Base-by-base conservation (phyloP, 2,329 filamentous ascomycete genomes). In the Nemania abortiva region DNA sequence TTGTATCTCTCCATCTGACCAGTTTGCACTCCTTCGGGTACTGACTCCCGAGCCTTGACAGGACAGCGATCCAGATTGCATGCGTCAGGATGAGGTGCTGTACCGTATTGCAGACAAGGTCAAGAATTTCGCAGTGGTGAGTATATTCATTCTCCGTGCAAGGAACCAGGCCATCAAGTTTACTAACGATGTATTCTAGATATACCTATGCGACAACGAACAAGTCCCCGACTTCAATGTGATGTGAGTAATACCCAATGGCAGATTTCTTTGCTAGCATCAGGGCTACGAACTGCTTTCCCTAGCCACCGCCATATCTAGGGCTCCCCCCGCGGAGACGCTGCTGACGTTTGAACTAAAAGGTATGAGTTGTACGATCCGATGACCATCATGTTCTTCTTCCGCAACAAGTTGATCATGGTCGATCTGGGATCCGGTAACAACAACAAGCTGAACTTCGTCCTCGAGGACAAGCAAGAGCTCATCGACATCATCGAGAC, bases 381-480 rank as follows among this genome's bases (percentile, higher is more conserved):
- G 0, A 93, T 95, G 83, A 97, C 96, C 2, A 90, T 98, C 81
- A 98, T 98, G 92, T 97, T 93, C 85, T 97, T 97, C 87, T 97
- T 95, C 85, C 90, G 95, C 70, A 99, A 99, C 81, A 99, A 99
- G 81, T 94, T 98, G 83, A 98, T 98, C 90, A 97, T 97, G 92
- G 94, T 92, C 81, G 95, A 98, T 88, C 94, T 98, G 75, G 95
- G 95, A 55, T 99, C 96, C 1, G 96, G 96, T 73, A 97, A 99
- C 84, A 99, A 99, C 82, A 99, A 99, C 81, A 98, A 98, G 82
- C 86, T 98, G 74, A 98, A 98, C 80, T 97, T 94, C 91, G 93
- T 97, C 56, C 85, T 97, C 62, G 95, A 98, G 82, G 95, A 99
- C 79, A 98, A 99, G 84, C 95, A 98, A 81, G 96, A 99, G 84